Conservation (phyloP, 2,329 filamentous ascomycete species). For the Neofusicoccum umdonicola region DNA sequence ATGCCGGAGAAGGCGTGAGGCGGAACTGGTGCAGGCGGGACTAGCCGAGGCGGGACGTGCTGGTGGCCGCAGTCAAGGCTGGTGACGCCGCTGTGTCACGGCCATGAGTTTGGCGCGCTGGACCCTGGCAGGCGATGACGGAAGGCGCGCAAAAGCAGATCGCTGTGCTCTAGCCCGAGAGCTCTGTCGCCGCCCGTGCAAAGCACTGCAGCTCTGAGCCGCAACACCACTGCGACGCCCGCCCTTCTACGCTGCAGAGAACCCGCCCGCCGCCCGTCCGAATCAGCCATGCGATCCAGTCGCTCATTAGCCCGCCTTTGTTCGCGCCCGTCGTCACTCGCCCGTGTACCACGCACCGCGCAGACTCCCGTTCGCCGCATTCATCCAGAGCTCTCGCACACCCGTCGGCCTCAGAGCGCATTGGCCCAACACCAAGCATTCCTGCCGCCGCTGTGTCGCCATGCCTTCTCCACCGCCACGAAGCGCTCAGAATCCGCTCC, state of each 20-base stretch:
- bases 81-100: neutral
- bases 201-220: neutral
- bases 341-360: slow-evolving; percentile 15
- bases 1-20: neutral
- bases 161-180: neutral
- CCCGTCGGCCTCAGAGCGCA: slow-evolving; percentile 21
- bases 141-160: slow-evolving; percentile 7
- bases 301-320: slow-evolving; percentile 25
- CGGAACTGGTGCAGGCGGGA: neutral
- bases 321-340: slow-evolving; percentile 23
- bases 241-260: neutral
- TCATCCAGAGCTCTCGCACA: slow-evolving; percentile 17
- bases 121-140: slow-evolving; percentile 11
- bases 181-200: slow-evolving; percentile 1
- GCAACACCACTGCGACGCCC: neutral
- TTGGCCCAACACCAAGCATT: slow-evolving; percentile 19
- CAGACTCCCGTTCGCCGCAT: slow-evolving; percentile 13
- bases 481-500: slow-evolving; percentile 49
- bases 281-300: slow-evolving; percentile 26
- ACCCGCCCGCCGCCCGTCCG: neutral
- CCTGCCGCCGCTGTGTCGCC: slow-evolving; percentile 4
- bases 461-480: slow-evolving; percentile 27
- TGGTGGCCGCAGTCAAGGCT: neutral
- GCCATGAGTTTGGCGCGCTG: neutral
- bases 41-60: neutral